A percentile compares a stretch with the other conserved stretches of the same genome.
These are phyloP conservation scores for Aphanomyces euteiches DNA, from an alignment of 352 stramenopile species.

Conservation along the genomic window DNA sequence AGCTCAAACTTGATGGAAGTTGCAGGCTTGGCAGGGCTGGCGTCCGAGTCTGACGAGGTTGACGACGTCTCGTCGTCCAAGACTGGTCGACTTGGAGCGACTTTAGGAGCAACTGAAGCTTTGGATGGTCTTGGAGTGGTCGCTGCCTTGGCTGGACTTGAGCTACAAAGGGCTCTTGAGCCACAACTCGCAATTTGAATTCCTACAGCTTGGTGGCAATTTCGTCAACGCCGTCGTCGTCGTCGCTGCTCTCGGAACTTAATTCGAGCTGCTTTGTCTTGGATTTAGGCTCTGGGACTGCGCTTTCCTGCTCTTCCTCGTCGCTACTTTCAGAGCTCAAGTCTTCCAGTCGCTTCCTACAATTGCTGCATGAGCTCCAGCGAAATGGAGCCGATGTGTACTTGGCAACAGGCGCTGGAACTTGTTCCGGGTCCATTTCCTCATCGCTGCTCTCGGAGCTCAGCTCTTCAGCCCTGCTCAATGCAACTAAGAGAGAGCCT, in stretches of 20 bases:
- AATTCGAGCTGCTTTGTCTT: constrained; percentile 1
- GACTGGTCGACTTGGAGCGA: too few relatives aligned
- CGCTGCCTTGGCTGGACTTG: not conserved
- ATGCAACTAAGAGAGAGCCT: not conserved
- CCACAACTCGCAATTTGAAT: too few relatives aligned
- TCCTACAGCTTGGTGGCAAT: constrained; percentile 18
- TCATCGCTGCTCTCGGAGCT: constrained; percentile 24
- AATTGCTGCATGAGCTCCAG: not conserved
- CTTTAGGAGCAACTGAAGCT: too few relatives aligned
- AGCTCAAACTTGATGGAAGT: too few relatives aligned
- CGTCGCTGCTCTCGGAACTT: constrained; percentile 16
- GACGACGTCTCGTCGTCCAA: too few relatives aligned
- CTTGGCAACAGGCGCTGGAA: not conserved
- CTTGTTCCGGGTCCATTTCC: not conserved
- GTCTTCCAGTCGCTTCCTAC: constrained; percentile 24
- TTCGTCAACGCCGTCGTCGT: constrained; percentile 27
- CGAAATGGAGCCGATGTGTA: not conserved
- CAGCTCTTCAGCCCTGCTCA: not conserved
- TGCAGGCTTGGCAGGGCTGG: too few relatives aligned
- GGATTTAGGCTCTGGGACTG: not conserved
- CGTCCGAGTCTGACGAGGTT: too few relatives aligned
- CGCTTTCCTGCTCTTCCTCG: constrained; percentile 14
- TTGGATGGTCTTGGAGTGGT: not conserved
- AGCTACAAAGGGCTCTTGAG: too few relatives aligned
- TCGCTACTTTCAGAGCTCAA: constrained; percentile 23